Conservation (phyloP, 257 asterid genomes). For the Nicotiana attenuata region DNA sequence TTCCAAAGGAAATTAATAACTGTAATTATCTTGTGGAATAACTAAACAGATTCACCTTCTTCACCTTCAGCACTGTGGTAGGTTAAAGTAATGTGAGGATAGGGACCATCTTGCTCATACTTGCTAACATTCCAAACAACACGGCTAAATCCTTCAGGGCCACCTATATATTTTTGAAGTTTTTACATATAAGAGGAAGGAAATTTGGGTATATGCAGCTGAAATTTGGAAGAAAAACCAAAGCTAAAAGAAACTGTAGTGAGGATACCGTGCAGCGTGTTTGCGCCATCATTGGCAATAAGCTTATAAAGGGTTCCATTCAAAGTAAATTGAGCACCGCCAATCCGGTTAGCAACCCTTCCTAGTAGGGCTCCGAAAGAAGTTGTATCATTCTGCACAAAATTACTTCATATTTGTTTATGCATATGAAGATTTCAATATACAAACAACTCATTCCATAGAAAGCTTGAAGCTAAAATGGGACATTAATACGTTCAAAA, state of each 20-base stretch:
- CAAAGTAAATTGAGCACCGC: conserved; percentile 20
- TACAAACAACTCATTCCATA: not conserved
- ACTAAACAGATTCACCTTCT: not conserved
- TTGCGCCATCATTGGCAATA: conserved; percentile 18
- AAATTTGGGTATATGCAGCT: not conserved
- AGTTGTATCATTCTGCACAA: conserved; percentile 15
- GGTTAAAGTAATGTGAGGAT: conserved; percentile 9
- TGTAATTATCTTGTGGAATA: not conserved
- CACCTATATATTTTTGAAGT: conserved; percentile 18
- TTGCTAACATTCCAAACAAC: conserved; percentile 14
- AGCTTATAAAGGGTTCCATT: conserved; percentile 22
- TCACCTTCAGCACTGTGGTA: conserved; percentile 13
- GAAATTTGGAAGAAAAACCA: not conserved
- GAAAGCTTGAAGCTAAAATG: not conserved
- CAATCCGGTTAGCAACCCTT: conserved; percentile 24
- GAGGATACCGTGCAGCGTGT: conserved; percentile 20
- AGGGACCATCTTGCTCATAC: not conserved
- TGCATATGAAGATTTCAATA: not conserved
- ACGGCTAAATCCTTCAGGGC: conserved; percentile 5
- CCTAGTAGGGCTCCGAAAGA: conserved; percentile 29
- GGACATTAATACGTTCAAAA: not conserved
- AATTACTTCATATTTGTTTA: not conserved
- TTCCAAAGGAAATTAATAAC: no score
- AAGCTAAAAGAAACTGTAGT: not conserved
- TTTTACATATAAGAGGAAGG: not conserved